These are phyloP conservation scores for Eimeria sp. DNA, from an alignment of 169 alveolate genomes.

Conservation along the genomic window DNA sequence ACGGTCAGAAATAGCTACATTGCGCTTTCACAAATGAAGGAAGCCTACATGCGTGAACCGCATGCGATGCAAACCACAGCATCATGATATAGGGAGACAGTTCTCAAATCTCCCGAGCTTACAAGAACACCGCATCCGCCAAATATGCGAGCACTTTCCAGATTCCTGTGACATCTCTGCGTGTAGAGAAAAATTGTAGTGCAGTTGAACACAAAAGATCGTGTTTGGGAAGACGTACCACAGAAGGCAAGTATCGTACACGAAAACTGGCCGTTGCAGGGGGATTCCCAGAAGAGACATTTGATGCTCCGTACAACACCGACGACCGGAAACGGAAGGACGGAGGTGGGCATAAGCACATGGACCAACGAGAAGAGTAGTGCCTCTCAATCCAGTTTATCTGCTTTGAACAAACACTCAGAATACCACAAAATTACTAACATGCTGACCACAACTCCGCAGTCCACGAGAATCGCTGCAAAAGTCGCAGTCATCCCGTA, in stretches of 20 bases:
- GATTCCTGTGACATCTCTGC: neutral
- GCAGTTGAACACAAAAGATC: neutral
- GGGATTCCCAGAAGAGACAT: constrained; percentile 11
- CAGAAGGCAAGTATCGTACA: neutral
- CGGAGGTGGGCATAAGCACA: neutral
- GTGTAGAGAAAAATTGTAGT: neutral
- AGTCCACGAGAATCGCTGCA: constrained; percentile 10
- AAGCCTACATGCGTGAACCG: neutral
- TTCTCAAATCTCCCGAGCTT: too few species aligned
- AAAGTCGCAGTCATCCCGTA: neutral
- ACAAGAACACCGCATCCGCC: neutral
- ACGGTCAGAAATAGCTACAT: neutral
- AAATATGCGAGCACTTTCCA: neutral
- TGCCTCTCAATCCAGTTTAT: neutral
- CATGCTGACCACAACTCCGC: constrained; percentile 4
- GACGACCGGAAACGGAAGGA: neutral
- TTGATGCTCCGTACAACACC: neutral
- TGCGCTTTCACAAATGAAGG: constrained; percentile 3
- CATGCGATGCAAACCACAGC: neutral
- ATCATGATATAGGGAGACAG: too few species aligned
- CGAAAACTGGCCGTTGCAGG: neutral
- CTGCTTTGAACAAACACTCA: neutral
- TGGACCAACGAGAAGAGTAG: neutral
- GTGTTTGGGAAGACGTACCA: neutral
- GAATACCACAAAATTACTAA: constrained; percentile 4